Conservation (phyloP, 331 rosid species). For the Malus hybrid region DNA sequence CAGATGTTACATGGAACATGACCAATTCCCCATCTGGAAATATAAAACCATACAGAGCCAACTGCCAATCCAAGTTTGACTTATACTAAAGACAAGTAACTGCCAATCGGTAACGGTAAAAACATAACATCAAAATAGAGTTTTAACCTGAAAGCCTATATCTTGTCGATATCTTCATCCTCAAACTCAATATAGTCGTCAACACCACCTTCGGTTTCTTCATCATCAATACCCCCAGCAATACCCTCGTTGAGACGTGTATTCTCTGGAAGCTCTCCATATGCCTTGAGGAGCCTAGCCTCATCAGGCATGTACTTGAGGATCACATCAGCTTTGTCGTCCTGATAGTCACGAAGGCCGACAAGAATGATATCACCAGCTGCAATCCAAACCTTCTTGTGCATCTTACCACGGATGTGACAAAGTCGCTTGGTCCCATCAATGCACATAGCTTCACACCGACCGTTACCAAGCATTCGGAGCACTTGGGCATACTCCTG, state of each 20-base stretch:
- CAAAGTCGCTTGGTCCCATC: slow-evolving; percentile 34
- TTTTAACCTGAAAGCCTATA: slow-evolving; percentile 9
- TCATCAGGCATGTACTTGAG: slow-evolving; percentile 49
- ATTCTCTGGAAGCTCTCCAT: slow-evolving; percentile 48
- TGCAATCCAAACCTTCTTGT: slow-evolving; percentile 50
- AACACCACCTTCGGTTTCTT: slow-evolving; percentile 24
- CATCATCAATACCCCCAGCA: slow-evolving; percentile 33
- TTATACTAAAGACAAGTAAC: not conserved
- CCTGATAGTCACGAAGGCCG: slow-evolving; percentile 43
- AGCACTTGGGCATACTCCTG: slow-evolving; percentile 41
- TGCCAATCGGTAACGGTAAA: not conserved
- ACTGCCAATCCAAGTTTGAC: slow-evolving; percentile 9
- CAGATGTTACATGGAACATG: slow-evolving; percentile 11
- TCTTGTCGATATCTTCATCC: slow-evolving; percentile 48
- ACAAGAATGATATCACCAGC: slow-evolving; percentile 41
- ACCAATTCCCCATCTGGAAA: slow-evolving; percentile 9
- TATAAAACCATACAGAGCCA: slow-evolving; percentile 1
- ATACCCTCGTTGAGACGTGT: slow-evolving; percentile 44
- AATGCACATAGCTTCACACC: slow-evolving; percentile 38
- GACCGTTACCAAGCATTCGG: slow-evolving; percentile 40
- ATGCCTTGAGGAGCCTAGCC: slow-evolving; percentile 51
- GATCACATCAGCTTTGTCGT: slow-evolving; percentile 45
- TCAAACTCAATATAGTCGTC: slow-evolving; percentile 41
- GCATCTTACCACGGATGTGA: slow-evolving; percentile 45
- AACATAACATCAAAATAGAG: not conserved